Evolutionary conservation across 495 filamentous ascomycete genomes (phyloP), one percentile per base, ranked within the genome.

Genomic region (Oidiodendron maius): DNA sequence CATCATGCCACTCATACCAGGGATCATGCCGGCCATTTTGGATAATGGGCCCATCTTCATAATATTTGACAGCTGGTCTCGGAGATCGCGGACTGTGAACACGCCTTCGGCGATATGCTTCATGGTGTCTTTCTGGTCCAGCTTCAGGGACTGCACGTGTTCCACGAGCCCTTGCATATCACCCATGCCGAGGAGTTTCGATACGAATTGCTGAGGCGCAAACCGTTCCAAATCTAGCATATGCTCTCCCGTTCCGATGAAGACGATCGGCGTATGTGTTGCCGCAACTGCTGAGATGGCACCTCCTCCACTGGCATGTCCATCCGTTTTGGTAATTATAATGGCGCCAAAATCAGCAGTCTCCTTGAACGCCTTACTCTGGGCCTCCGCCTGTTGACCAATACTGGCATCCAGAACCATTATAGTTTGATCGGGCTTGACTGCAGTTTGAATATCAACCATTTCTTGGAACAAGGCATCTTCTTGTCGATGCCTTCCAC

Each of bases 1-100:
- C 74, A 95, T 96, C 74, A 97, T 83, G 57, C 88, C 85, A 40
- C 82, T 84, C 52, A 97, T 80, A 24, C 93, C 94, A 0, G 93
- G 93, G 44, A 99, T 97, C 93, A 99, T 99, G 58, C 91, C 90
- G 0, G 94, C 94, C 76, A 99, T 91, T 67, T 99, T 99, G 28
- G 83, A 89, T 11, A 99, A 68, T 1, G 93, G 93, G 0, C 93
- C 93, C 93, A 99, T 97, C 69, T 99, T 99, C 91, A 96, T 96
- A 63, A 99, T 95, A 48, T 96, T 97, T 32, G 82, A 82, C 23
- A 99, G 79, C 66, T 99, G 94, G 60, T 97, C 93, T 23, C 94
- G 81, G 52, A 99, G 77, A 64, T 99, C 93, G 41, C 93, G 84
- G 40, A 99, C 68, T 0, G 94, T 96, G 70, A 97, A 99, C 52